Base-by-base conservation (phyloP, 2,329 filamentous ascomycete genomes). In the Biscogniauxia sp. region DNA sequence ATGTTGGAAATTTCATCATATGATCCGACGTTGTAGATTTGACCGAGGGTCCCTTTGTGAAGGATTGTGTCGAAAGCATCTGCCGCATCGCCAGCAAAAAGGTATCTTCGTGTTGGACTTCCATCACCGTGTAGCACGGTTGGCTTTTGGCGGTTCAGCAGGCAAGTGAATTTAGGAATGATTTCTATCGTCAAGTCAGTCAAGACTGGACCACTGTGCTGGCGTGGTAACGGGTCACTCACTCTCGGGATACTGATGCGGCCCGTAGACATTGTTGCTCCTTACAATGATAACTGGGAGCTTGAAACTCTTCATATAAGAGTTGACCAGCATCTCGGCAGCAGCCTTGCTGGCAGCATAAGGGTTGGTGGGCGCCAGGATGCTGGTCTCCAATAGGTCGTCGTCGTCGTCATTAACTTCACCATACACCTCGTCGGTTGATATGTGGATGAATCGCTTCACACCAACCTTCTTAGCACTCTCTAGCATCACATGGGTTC, bases 191-290 rank as follows among this genome's bases (percentile, higher is more conserved):
- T 26, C 6, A n/a, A 20, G 51, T 64, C 55, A 70, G 60, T 53
- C 2, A 50, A 28, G 51, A 53, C 53, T 20, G 20, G 7, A 32
- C 41, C 17, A 49, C 20, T 17, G 23, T 37, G 28, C 52, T 50
- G 50, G 49, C 7, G 13, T 57, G 20, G 17, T 3, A 52, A 17
- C 19, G 23, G 37, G 26, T 52, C 3, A 76, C 88, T 75, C 77
- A 93, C 90, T 93, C 77, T 93, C 90, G 0, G 90, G 90, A 73
- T 89, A 93, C 73, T 94, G 91, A 72, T 93, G 90, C 20, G 91
- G 91, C 0, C 91, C 91, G 70, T 93, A 95, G 28, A 94, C 90
- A 69, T 95, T 94, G 78, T 94, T 94, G 73, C 89, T 89, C 55
- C 91, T 83, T 26, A 93, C 88, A 68, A 93, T 91, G 65, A 94